phyloP scores from a whole-genome alignment of 2,329 filamentous ascomycete genomes.

The Pseudogymnoascus sp. region DNA sequence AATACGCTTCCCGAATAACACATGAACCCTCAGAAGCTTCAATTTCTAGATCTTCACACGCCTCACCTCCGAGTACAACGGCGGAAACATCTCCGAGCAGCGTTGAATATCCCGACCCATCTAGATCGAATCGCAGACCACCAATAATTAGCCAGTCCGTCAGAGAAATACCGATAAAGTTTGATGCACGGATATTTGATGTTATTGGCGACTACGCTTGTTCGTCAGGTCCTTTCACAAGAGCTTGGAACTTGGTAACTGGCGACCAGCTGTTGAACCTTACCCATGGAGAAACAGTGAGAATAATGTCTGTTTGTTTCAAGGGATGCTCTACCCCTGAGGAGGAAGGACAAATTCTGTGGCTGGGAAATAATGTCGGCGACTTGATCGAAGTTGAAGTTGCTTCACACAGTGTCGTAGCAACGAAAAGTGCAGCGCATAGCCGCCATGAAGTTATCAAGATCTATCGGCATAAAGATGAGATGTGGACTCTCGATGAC shows the following conservation, averaged over 20 bases:
- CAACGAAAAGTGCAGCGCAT: conserved; percentile 65
- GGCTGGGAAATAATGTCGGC: conserved; percentile 84
- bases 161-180: conserved; percentile 69
- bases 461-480: conserved; percentile 78
- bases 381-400: conserved; percentile 89
- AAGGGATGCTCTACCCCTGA: conserved; percentile 72
- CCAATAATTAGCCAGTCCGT: conserved; percentile 44
- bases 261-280: conserved; percentile 77
- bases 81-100: not conserved
- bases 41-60: not conserved
- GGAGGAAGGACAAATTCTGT: conserved; percentile 73
- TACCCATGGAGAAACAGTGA: conserved; percentile 76
- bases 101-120: conserved; percentile 70
- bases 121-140: conserved; percentile 74
- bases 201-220: conserved; percentile 83
- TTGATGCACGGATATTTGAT: conserved; percentile 76
- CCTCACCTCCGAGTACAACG: not conserved
- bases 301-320: conserved; percentile 74
- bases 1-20: not conserved
- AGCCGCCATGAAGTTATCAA: conserved; percentile 71
- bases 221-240: conserved; percentile 77
- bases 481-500: conserved; percentile 93
- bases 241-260: conserved; percentile 78
- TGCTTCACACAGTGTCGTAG: conserved; percentile 60
- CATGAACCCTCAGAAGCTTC: not conserved